These are phyloP conservation scores for Tuber brumale DNA, from an alignment of 495 filamentous ascomycete species.

Conservation along the genomic window DNA sequence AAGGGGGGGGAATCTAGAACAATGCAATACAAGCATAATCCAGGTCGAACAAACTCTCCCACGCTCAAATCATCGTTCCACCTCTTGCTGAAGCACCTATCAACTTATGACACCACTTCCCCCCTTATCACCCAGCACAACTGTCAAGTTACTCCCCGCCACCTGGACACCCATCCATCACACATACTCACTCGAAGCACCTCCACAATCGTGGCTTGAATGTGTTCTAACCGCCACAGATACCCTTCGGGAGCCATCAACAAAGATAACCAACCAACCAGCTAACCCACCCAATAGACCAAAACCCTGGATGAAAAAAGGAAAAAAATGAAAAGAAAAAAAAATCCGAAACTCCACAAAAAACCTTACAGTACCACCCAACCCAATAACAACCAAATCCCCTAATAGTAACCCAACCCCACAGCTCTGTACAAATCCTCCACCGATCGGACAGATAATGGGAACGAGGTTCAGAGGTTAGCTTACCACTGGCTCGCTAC, in stretches of 20 bases:
- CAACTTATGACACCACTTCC: not conserved
- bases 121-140: not conserved
- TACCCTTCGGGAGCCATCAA: not conserved
- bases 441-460: not conserved
- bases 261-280: not conserved
- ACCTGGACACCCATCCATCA: not conserved
- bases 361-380: not conserved
- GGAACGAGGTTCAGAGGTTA: not conserved
- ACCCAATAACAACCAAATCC: not conserved
- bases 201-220: not conserved
- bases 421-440: not conserved
- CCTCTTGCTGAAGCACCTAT: not conserved
- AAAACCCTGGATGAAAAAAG: no score
- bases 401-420: not conserved
- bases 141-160: not conserved
- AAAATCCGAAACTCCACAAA: not conserved
- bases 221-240: not conserved
- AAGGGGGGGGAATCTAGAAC: not conserved
- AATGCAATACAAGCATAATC: not conserved
- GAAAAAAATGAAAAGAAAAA: not conserved
- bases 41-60: not conserved
- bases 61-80: not conserved
- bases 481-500: not conserved
- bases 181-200: not conserved
- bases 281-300: not conserved